These are phyloP conservation scores for Kalaharituber pfeilii DNA, from an alignment of 2,329 filamentous ascomycete genomes.

Conservation along the genomic window DNA sequence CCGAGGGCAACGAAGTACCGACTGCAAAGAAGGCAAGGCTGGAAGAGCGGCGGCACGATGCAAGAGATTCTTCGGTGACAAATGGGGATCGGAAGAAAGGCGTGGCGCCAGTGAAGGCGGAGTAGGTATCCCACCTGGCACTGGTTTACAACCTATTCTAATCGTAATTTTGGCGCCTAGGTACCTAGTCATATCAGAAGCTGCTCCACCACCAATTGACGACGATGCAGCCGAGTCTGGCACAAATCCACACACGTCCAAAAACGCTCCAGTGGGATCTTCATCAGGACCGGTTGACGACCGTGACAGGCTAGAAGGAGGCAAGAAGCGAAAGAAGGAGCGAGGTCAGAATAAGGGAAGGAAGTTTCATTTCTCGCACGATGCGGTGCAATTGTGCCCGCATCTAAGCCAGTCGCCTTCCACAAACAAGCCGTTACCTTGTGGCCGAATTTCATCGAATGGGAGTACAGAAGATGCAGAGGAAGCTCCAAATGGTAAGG, in stretches of 20 bases:
- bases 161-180: not conserved
- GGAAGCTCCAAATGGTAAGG: constrained; percentile 3
- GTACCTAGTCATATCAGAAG: constrained; percentile 6
- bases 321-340: constrained; percentile 13
- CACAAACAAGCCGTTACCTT: constrained; percentile 10
- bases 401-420: constrained; percentile 11
- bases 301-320: constrained; percentile 8
- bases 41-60: not conserved
- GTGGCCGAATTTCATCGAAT: constrained; percentile 5
- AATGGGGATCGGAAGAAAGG: constrained; percentile 3
- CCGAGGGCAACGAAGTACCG: not conserved
- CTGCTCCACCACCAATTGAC: constrained; percentile 10
- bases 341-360: constrained; percentile 22
- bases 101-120: constrained; percentile 19
- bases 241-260: not conserved
- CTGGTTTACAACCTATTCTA: not conserved
- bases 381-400: constrained; percentile 15
- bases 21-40: not conserved
- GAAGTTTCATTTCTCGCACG: constrained; percentile 21
- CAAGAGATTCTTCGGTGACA: not conserved
- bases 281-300: not conserved
- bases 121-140: constrained; percentile 9
- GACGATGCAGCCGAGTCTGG: constrained; percentile 20
- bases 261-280: constrained; percentile 6
- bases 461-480: not conserved